Conservation (phyloP, 345 rosid species). For the Adansonia digitata region DNA sequence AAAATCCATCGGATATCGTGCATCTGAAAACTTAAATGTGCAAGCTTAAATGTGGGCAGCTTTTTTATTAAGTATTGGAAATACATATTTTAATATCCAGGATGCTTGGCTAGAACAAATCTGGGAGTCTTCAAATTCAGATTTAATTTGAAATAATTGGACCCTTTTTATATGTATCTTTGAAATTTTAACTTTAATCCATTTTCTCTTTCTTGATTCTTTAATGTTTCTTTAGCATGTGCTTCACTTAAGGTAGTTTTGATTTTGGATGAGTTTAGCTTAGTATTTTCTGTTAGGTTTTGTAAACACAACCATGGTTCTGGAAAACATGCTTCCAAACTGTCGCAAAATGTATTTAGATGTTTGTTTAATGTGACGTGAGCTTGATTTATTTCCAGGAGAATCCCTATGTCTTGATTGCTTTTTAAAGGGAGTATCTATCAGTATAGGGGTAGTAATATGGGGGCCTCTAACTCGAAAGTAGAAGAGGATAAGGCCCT, state of each 20-base stretch:
- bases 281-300: neutral
- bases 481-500: constrained; percentile 80
- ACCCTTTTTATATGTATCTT: neutral
- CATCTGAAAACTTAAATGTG: neutral
- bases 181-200: neutral
- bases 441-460: constrained; percentile 18
- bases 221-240: neutral
- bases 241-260: neutral
- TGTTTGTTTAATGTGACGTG: neutral
- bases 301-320: neutral
- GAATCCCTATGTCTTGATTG: constrained; percentile 14
- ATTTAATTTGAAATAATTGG: neutral
- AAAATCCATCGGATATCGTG: neutral
- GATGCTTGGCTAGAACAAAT: neutral
- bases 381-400: constrained; percentile 24
- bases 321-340: neutral
- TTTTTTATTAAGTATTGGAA: neutral
- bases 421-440: neutral
- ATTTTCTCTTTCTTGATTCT: neutral
- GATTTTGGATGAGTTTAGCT: neutral
- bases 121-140: neutral
- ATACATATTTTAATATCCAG: neutral
- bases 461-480: constrained; percentile 75
- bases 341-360: neutral
- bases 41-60: neutral